Base-by-base conservation (phyloP, 2,329 filamentous ascomycete genomes). In the Dothistroma pini region DNA sequence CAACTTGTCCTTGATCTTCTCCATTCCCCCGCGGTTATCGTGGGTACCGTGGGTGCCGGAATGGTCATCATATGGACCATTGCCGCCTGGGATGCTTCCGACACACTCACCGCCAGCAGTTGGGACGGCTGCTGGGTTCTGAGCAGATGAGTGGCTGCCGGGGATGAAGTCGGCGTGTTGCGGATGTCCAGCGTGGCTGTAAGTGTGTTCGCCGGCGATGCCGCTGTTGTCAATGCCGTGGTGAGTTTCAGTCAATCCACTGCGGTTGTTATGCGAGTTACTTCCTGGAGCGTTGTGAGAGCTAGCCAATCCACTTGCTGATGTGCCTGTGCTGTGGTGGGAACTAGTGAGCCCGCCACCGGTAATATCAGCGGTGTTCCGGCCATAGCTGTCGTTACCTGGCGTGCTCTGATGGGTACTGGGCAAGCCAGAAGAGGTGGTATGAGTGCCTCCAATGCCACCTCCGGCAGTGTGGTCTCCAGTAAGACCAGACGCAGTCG, bases 41-140 rank as follows among this genome's bases (percentile, higher is more conserved):
- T 53, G 51, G n/a, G 51, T 53, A 10, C 21, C 48, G 51, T 53
- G 25, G 31, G 22, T 58, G 41, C 14, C 41, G 14, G n/a, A 14
- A 14, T 19, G 9, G 16, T 44, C 41, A 29, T 53, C 44, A 32
- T 54, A 31, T 25, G n/a, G 41, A 12, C 32, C 31, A 29, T 56
- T 59, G 25, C 58, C 56, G 14, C 59, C 58, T 44, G 57, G 53
- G n/a, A 63, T 57, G 31, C 59, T 61, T 25, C 67, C 68, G 6
- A 71, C 56, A 51, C 61, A 62, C 48, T 67, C 58, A 16, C 68
- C 69, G 29, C 70, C 70, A 29, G 70, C 70, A 29, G 65, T 69
- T 14, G 70, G 70, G 32, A 72, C 69, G n/a, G 69, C 65, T n/a
- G 56, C 53, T 25, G 58, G 63, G 57, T 71, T 71, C 54, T 71